These are phyloP conservation scores for Schizopora paradoxa DNA, from an alignment of 1,284 basidiomycete species.

Conservation along the genomic window DNA sequence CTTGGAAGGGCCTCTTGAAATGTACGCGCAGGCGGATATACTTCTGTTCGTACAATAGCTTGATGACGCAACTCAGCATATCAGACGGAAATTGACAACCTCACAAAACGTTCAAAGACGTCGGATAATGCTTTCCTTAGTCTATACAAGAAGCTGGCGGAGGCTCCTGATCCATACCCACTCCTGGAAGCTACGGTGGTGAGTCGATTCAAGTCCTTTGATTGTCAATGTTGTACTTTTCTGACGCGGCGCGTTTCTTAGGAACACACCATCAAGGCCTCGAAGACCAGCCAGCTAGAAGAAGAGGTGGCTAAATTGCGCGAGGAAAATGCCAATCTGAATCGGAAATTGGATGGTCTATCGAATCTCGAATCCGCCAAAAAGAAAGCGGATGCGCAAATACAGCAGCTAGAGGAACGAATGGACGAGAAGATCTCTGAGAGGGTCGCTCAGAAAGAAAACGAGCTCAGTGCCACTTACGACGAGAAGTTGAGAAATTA, in stretches of 20 bases:
- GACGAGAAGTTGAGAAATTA: constrained; percentile 95
- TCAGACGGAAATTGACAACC: constrained; percentile 92
- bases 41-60: constrained; percentile 7
- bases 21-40: constrained; percentile 36
- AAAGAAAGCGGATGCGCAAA: constrained; percentile 68
- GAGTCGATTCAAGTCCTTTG: constrained; percentile 30
- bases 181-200: constrained; percentile 90
- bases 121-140: constrained; percentile 93
- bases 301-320: constrained; percentile 63
- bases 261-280: constrained; percentile 87
- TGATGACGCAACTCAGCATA: constrained; percentile 54
- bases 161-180: constrained; percentile 95
- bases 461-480: constrained; percentile 92
- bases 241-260: constrained; percentile 29
- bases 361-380: constrained; percentile 65
- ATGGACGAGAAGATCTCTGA: constrained; percentile 90
- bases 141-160: constrained; percentile 89
- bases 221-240: no score
- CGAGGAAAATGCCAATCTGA: constrained; percentile 77
- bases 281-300: constrained; percentile 74
- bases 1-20: constrained; percentile 86
- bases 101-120: constrained; percentile 86
- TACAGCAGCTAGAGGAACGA: constrained; percentile 78
- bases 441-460: constrained; percentile 85
- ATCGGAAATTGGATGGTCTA: constrained; percentile 63